phyloP scores from a whole-genome alignment of 768 basidiomycete genomes.

The Tylopilus sp. region DNA sequence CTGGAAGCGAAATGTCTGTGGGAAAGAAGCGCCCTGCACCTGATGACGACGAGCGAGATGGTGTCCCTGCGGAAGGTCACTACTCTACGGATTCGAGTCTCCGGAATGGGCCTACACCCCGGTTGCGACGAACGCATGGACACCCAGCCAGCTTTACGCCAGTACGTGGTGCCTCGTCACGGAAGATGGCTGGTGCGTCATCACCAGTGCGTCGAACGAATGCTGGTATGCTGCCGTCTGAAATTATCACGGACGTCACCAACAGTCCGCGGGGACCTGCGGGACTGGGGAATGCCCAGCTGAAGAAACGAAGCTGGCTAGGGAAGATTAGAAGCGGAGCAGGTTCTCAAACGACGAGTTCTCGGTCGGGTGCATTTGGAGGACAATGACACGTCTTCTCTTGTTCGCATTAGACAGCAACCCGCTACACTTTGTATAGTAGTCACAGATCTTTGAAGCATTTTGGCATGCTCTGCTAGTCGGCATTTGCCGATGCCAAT shows the following conservation, averaged over 20 bases:
- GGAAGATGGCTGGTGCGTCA: constrained; percentile 28
- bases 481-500: no score
- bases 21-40: constrained; percentile 75
- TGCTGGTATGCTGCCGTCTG: constrained; percentile 34
- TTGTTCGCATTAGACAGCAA: constrained; percentile 10
- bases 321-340: constrained; percentile 59
- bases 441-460: background rate
- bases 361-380: constrained; percentile 21
- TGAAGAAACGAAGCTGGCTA: constrained; percentile 64
- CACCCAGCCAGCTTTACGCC: constrained; percentile 73
- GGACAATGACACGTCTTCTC: constrained; percentile 21
- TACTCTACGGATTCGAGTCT: constrained; percentile 35
- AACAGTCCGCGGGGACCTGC: constrained; percentile 51
- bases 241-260: constrained; percentile 55
- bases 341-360: constrained; percentile 16
- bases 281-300: constrained; percentile 20
- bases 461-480: no score
- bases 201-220: constrained; percentile 51
- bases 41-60: constrained; percentile 67
- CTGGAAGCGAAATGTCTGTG: constrained; percentile 35
- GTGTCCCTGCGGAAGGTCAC: constrained; percentile 68
- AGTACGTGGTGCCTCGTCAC: constrained; percentile 47
- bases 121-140: constrained; percentile 55
- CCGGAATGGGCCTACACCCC: constrained; percentile 49
- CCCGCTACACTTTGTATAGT: constrained; percentile 17